Base-by-base conservation (phyloP, 257 asterid genomes). In the Scutellaria baicalensis region DNA sequence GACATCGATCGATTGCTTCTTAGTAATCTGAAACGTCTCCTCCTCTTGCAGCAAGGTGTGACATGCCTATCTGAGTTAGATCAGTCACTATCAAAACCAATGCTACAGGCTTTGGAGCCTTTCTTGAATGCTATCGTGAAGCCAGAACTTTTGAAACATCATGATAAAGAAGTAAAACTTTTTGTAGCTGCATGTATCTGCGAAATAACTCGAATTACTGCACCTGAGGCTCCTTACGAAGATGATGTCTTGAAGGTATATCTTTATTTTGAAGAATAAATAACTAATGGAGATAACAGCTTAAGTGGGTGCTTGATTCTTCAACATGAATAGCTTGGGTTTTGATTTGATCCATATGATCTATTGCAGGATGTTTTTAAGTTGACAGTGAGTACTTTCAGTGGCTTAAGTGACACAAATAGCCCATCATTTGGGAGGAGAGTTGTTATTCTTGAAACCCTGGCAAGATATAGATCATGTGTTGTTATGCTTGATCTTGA, bases 401-500 rank as follows among this genome's bases (percentile, higher is more conserved):
- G 80, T 73, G 99, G 97, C 75, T 83, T 94, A 80, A 86, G 86
- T 59, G 97, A 94, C 73, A 81, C 79, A 44, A 83, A 73, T 38
- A 78, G 88, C 77, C 93, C 98, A 62, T 74, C 86, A 75, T 94
- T 92, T 75, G 97, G 88, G 75, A 88, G 94, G 83, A 94, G 96
- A 83, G 92, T 94, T 76, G 88, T 86, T 77, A 89, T 92, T 75
- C 83, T 92, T 83, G 99, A 94, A 78, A 92, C 97, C 47, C 55
- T 94, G 82, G 99, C 99, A 75, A 84, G 88, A 87, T 94, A 92
- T 75, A 89, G 95, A 81, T 92, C 97, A 4, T 94, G 93, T 74
- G 96, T 94, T 23, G 96, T 92, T 80, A 91, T 94, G 97, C 89
- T 94, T 86, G 98, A 94, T 82, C 98, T 94, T 62, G 99, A 94